Evolutionary conservation across 2,329 filamentous ascomycete genomes (phyloP).

Genomic region (Ampelomyces quisqualis): DNA sequence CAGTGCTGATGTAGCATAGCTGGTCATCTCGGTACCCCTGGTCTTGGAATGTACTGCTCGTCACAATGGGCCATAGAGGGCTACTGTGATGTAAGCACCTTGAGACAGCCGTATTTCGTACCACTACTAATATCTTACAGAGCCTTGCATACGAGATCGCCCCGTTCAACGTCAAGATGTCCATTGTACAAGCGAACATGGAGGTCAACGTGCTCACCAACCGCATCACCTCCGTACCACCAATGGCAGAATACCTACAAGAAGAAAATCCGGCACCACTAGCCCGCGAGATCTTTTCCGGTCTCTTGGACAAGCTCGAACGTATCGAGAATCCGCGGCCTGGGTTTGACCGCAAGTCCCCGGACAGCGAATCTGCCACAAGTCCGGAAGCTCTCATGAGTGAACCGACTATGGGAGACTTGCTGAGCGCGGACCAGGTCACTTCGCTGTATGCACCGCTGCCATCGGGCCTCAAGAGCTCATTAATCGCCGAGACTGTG

Average conservation of each 20-base stretch:
- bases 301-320: conserved; percentile 74
- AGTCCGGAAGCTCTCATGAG: conserved; percentile 29
- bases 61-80: conserved; percentile 94
- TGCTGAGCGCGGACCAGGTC: conserved; percentile 52
- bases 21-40: conserved; percentile 89
- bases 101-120: neutral
- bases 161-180: conserved; percentile 95
- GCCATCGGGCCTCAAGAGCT: conserved; percentile 64
- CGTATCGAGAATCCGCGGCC: conserved; percentile 50
- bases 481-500: conserved; percentile 82
- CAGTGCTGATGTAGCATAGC: conserved; percentile 46
- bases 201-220: conserved; percentile 88
- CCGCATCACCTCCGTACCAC: conserved; percentile 79
- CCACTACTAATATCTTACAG: conserved; percentile 31
- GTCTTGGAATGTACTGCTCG: conserved; percentile 86
- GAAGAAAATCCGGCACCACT: conserved; percentile 74
- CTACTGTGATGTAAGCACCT: conserved; percentile 71
- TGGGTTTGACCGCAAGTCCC: conserved; percentile 34
- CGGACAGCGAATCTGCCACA: conserved; percentile 30
- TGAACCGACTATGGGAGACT: conserved; percentile 47
- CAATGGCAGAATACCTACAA: conserved; percentile 68
- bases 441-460: conserved; percentile 74
- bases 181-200: conserved; percentile 92
- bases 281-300: conserved; percentile 78
- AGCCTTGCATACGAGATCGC: conserved; percentile 90